Percentiles rank a stretch among this genome's conserved stretches.
phyloP scores from a whole-genome alignment of 129 eudicot species.

The Flaveria linearis region DNA sequence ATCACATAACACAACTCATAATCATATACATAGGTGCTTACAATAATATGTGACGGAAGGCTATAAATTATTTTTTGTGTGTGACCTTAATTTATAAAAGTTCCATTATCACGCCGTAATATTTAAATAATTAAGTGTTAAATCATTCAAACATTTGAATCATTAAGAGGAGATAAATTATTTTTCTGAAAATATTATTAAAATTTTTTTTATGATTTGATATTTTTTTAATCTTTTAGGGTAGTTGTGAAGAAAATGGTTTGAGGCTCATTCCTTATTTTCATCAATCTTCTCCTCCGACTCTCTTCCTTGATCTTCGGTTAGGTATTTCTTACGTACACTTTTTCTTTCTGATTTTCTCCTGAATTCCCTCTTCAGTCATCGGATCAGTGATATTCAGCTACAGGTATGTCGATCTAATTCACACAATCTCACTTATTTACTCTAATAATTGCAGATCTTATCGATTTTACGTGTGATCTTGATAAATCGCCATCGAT shows the following conservation, averaged over 20 bases:
- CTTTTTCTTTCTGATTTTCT: conserved; percentile 9
- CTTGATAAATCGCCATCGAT: conserved; percentile 17
- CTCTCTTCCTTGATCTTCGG: conserved; percentile 36
- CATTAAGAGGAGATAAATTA: background rate
- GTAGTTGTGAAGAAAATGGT: conserved; percentile 28
- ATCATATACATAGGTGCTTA: no score
- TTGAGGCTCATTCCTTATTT: conserved; percentile 15
- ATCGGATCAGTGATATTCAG: conserved; percentile 29
- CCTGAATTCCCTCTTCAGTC: conserved; percentile 33
- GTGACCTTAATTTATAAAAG: no score
- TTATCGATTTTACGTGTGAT: conserved; percentile 27
- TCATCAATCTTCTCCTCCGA: conserved; percentile 14
- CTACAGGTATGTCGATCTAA: conserved; percentile 39
- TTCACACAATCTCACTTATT: conserved; percentile 18
- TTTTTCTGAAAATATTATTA: background rate
- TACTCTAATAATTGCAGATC: conserved; percentile 27
- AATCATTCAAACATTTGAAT: no score
- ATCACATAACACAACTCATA: no score
- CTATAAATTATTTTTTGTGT: no score
- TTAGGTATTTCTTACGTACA: conserved; percentile 32
- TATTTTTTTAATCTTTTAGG: background rate
- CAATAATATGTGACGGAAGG: no score
- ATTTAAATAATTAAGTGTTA: no score
- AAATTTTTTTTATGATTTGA: background rate
- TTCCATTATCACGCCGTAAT: no score